Conservation (phyloP, 176 grass and related monocot genomes). For the Cymbopogon citratus region DNA sequence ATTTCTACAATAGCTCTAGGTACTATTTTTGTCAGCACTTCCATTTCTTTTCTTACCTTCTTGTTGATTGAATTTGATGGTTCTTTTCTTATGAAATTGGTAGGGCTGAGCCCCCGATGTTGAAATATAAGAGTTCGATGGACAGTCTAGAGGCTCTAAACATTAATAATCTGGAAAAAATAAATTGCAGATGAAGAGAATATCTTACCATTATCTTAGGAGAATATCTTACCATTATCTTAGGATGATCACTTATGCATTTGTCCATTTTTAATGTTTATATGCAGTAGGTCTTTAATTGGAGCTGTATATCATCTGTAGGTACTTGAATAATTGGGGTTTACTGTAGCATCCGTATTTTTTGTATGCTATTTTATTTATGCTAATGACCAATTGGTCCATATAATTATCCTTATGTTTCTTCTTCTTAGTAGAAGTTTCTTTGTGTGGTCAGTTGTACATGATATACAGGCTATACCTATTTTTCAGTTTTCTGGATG, state of each 20-base stretch:
- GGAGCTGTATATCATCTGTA: neutral
- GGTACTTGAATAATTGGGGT: neutral
- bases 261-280: too few species aligned
- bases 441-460: neutral
- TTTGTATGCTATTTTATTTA: neutral
- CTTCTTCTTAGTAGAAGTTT: too few species aligned
- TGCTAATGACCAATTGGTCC: neutral
- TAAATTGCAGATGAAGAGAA: too few species aligned
- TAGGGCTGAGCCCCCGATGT: neutral
- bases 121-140: neutral
- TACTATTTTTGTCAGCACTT: slow-evolving; percentile 13
- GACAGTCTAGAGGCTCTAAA: neutral
- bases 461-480: neutral
- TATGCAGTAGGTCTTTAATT: neutral
- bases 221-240: neutral
- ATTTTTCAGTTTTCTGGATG: neutral
- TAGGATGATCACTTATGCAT: neutral
- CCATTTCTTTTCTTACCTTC: neutral
- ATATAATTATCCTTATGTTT: too few species aligned
- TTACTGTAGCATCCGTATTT: neutral
- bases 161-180: neutral
- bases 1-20: neutral
- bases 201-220: too few species aligned
- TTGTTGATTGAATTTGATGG: neutral
- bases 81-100: neutral